Evolutionary conservation across 2,329 filamentous ascomycete genomes (phyloP), one percentile per base, ranked within the genome.

Genomic region (Trichoderma sp.): DNA sequence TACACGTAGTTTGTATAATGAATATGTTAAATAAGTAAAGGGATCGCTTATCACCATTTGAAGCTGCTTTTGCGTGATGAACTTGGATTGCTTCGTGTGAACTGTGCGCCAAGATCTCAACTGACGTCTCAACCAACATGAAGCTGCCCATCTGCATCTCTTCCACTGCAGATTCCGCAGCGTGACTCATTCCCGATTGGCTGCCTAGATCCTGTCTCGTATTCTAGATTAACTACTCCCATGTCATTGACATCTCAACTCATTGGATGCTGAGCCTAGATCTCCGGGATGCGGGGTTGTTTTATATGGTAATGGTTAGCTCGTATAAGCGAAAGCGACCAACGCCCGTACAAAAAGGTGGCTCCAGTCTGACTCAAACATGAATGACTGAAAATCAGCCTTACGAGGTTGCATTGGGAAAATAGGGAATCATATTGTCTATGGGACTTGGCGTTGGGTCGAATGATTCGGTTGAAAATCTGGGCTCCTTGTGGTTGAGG

Each of bases 311-410:
- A 35, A 38, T 35, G 21, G 64, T 18, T 53, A 67, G 38, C 24
- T 50, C 64, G 66, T 69, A 60, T 41, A 41, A 18, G 66, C 31
- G 29, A 29, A 29, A 5, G 27, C 29, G 29, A 21, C 62, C 24
- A 66, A 45, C 7, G 21, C n/a, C 14, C 16, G 14, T 24, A 24
- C 50, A 14, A 63, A n/a, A 12, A 18, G 35, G 63, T 31, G 63
- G 38, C 63, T 63, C 35, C 35, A 45, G 66, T 29, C 67, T 71
- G 67, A 71, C 67, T 71, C 33, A 31, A 71, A 24, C 31, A 53
- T n/a, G 0, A 21, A 12, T 56, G 21, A 56, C 50, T 56, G 50
- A 14, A 11, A 60, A 14, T 60, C 67, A 71, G 67, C 53, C 67
- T 41, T 56, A 31, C 50, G 24, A 71, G 53, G 50, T 41, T 60